Evolutionary conservation across 805 yeast genomes (phyloP), one percentile per base, ranked within the genome.

Genomic region (Ogataea glucozyma): DNA sequence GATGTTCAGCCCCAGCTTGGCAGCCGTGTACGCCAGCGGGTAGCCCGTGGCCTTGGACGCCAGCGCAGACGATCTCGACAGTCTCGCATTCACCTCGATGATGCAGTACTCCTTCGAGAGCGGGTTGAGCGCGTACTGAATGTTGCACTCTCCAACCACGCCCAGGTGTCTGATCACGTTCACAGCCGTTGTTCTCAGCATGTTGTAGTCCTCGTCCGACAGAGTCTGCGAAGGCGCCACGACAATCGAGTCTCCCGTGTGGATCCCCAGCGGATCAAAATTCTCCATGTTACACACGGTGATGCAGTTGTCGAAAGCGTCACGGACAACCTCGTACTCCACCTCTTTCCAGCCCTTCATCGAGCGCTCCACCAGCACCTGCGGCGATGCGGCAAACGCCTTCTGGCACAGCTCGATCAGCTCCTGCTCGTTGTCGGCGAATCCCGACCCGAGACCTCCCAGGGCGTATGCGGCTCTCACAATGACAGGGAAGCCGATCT

Each of bases 281-380:
- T 91, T 91, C 72, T 91, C 99, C 99, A 91, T 91, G 73, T 91
- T 91, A 79, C 99, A 91, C 50, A 91, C 99, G 37, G 99, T 91
- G 59, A 91, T 88, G 82, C 99, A 91, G 79, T 91, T 91, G 68
- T 88, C 97, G 58, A 81, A 85, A 39, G 95, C 90, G 71, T 91
- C 99, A 69, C 99, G 88, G 42, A 91, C 99, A 67, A 91, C 99
- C 71, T 91, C 99, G 68, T 91, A 91, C 72, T 91, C 99, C 58
- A 91, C 86, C 72, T 91, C 99, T 68, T 91, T 91, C 99, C 99
- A 91, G 52, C 99, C 99, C 73, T 93, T 93, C 96, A 91, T 87
- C 35, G 97, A 88, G 64, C 83, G 81, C 74, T 91, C 99, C 50
- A 91, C 93, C 52, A 91, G 76, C 43, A 91, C 95, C 72, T 91